phyloP scores from a whole-genome alignment of 345 rosid genomes.

The Firmiana major region DNA sequence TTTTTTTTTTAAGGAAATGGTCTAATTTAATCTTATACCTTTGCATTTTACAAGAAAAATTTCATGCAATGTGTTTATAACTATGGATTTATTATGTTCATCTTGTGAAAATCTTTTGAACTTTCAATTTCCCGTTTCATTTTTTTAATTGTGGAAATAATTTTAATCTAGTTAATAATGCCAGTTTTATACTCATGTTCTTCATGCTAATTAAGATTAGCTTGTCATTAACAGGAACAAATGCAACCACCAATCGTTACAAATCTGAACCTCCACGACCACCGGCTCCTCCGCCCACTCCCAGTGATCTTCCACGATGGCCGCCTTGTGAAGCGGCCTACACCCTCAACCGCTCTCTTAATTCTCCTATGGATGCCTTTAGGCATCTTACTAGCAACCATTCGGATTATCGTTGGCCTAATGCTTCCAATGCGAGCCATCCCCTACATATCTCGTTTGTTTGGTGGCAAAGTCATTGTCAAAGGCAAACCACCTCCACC shows the following conservation, averaged over 20 bases:
- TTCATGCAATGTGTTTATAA: not conserved
- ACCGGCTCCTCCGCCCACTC: slow-evolving; percentile 41
- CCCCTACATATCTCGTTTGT: slow-evolving; percentile 46
- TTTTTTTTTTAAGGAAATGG: not conserved
- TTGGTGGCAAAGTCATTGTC: slow-evolving; percentile 58
- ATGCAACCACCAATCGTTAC: slow-evolving; percentile 43
- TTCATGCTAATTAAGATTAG: not conserved
- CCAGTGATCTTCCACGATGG: slow-evolving; percentile 96
- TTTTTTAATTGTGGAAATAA: too few relatives aligned
- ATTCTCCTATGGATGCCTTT: slow-evolving; percentile 84
- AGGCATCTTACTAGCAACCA: slow-evolving; percentile 55
- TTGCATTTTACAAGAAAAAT: not conserved
- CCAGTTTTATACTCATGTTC: too few relatives aligned
- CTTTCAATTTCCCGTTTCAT: not conserved
- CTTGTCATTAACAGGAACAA: slow-evolving; percentile 42
- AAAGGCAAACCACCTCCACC: slow-evolving; percentile 75
- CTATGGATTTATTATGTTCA: too few relatives aligned
- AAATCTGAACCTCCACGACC: slow-evolving; percentile 17
- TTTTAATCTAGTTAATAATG: too few relatives aligned
- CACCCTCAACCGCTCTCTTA: slow-evolving; percentile 60
- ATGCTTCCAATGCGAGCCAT: slow-evolving; percentile 64
- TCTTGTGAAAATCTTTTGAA: too few relatives aligned
- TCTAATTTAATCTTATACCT: not conserved
- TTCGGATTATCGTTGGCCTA: slow-evolving; percentile 48
- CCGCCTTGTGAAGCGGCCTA: slow-evolving; percentile 78